A percentile compares a stretch with the other conserved stretches of the same genome.
Conservation (phyloP, 805 yeast species). For the Metschnikowia gelsemii region DNA sequence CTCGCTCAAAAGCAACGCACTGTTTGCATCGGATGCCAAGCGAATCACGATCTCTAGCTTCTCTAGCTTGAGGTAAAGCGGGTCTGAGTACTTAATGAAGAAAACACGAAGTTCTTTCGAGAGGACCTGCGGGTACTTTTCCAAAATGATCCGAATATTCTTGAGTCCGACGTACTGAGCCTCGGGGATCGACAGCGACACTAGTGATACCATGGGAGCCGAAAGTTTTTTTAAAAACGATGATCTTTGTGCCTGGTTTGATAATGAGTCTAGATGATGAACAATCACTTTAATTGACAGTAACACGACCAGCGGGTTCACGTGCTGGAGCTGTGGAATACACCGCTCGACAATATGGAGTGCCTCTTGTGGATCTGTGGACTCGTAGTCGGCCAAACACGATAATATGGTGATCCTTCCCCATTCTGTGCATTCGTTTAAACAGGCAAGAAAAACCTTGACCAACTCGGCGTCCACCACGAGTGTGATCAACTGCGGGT, state of each 20-base stretch:
- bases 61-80: constrained; percentile 73
- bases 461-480: constrained; percentile 43
- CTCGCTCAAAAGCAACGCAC: constrained; percentile 61
- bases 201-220: constrained; percentile 83
- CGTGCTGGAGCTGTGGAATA: constrained; percentile 94
- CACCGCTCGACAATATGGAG: constrained; percentile 84
- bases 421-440: constrained; percentile 99
- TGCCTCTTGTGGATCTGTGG: constrained; percentile 63
- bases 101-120: constrained; percentile 82
- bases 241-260: constrained; percentile 35
- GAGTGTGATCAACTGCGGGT: constrained; percentile 38
- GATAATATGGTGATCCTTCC: constrained; percentile 88
- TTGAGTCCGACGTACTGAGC: constrained; percentile 91
- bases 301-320: constrained; percentile 91
- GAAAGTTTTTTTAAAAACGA: constrained; percentile 65
- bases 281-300: constrained; percentile 79
- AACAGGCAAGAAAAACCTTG: constrained; percentile 69
- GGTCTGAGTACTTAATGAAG: constrained; percentile 84
- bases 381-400: constrained; percentile 70
- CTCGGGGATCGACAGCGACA: constrained; percentile 82
- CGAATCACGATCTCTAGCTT: constrained; percentile 74
- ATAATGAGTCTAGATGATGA: constrained; percentile 56
- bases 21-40: constrained; percentile 60
- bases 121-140: constrained; percentile 79
- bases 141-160: constrained; percentile 85